Percentiles rank a stretch among this genome's conserved stretches.
phyloP scores from a whole-genome alignment of 495 filamentous ascomycete genomes.

The Daldinia decipiens region DNA sequence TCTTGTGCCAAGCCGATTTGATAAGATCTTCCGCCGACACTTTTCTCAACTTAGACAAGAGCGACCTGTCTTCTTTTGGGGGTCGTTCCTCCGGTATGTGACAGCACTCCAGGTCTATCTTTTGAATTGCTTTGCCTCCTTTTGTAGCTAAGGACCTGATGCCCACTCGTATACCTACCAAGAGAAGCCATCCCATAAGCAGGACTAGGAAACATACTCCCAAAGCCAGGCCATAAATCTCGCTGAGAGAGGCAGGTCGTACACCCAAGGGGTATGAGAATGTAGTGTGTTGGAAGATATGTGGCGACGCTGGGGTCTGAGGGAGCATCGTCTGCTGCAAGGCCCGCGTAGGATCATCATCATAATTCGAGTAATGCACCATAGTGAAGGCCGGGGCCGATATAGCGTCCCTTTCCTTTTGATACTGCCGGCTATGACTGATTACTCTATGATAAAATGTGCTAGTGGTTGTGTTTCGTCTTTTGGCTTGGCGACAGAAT shows the following conservation, averaged over 20 bases:
- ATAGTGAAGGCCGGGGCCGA: neutral
- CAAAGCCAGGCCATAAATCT: slow-evolving; percentile 31
- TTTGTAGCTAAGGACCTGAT: neutral
- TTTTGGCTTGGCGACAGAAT: slow-evolving; percentile 25
- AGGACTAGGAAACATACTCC: slow-evolving; percentile 28
- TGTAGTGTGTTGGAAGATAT: slow-evolving; percentile 7
- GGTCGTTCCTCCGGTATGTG: neutral
- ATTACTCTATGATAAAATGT: neutral
- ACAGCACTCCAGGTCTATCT: slow-evolving; percentile 9
- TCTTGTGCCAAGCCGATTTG: slow-evolving; percentile 20
- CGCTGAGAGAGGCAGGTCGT: slow-evolving; percentile 12
- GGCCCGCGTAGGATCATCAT: neutral
- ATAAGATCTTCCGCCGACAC: slow-evolving; percentile 19
- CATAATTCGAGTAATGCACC: slow-evolving; percentile 3
- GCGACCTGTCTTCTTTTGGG: slow-evolving; percentile 5
- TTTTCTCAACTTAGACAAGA: slow-evolving; percentile 26
- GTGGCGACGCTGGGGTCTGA: neutral
- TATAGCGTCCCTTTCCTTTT: slow-evolving; percentile 21
- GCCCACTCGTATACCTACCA: slow-evolving; percentile 8
- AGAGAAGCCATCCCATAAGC: slow-evolving; percentile 29
- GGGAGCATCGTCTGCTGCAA: slow-evolving; percentile 3
- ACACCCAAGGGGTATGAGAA: neutral
- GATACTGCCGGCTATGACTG: neutral
- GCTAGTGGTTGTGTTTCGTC: neutral
- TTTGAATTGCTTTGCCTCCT: neutral